Evolutionary conservation across 2,329 filamentous ascomycete genomes (phyloP), one percentile per base, ranked within the genome.

Genomic region (Alternaria gaisen): DNA sequence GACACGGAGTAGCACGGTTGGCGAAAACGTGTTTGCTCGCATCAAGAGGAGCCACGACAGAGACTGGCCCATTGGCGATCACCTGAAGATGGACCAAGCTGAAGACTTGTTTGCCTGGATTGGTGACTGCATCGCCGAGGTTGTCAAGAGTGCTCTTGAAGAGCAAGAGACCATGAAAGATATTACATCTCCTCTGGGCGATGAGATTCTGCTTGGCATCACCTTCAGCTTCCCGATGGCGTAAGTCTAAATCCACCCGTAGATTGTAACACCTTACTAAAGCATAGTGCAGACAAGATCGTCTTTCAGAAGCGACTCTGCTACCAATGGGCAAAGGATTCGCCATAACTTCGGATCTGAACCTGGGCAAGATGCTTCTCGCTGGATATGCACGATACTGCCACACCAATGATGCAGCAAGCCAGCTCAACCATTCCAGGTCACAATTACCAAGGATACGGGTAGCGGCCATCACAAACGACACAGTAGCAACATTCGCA

Each of bases 101-200:
- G 88, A 92, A 58, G 88, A 89, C 58, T 81, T 94, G 2, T 95
- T 95, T 76, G 80, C 84, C n/a, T 95, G 91, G 91, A 92, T 95
- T 66, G 92, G 91, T 26, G 83, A 86, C 68, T 91, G 90, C 71
- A 92, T 95, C 68, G 90, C 90, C 14, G 84, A 90, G 61, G 90
- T 94, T 4, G 88, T 94, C 16, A 81, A 80, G 32, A 85, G 88
- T 62, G 88, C 85, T 8, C 82, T 84, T 61, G 70, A 81, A 5
- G 70, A 75, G 36, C 43, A 72, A 79, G 56, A 67, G 10, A 54
- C 53, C 1, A 43, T 60, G 20, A 56, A 52, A 16, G 61, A 61
- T 42, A 38, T 59, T 2, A 40, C 77, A 64, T 47, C 77, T 81
- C 60, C 67, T 5, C 65, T 78, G 47, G 74, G 72, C 3, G 76